These are phyloP conservation scores for Drechmeria coniospora DNA, from an alignment of 2,329 filamentous ascomycete species.

Conservation along the genomic window DNA sequence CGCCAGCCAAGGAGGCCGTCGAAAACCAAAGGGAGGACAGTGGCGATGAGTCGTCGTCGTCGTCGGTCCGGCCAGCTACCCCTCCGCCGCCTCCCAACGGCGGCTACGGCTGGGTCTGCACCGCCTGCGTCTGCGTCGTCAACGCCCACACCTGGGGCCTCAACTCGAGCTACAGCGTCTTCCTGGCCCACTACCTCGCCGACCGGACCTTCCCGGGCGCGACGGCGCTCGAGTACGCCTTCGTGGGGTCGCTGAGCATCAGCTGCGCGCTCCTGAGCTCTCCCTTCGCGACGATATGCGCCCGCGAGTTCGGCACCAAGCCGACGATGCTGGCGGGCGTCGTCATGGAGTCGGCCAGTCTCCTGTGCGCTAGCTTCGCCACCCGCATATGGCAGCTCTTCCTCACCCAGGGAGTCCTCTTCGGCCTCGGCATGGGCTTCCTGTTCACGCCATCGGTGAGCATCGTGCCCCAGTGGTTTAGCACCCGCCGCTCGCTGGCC, in stretches of 20 bases:
- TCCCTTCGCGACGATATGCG: conserved; percentile 48
- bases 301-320: conserved; percentile 46
- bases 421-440: conserved; percentile 67
- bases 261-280: conserved; percentile 46
- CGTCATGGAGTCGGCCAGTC: conserved; percentile 44
- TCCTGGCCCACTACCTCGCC: conserved; percentile 40
- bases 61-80: too few species aligned
- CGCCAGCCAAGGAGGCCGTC: background rate
- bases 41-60: too few species aligned
- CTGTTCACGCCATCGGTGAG: conserved; percentile 54
- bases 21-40: background rate
- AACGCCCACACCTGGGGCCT: conserved; percentile 64
- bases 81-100: conserved; percentile 35
- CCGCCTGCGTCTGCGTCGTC: conserved; percentile 27
- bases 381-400: conserved; percentile 59
- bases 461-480: conserved; percentile 63
- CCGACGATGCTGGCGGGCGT: conserved; percentile 49
- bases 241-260: conserved; percentile 41
- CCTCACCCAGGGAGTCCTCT: conserved; percentile 57
- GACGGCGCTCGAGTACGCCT: conserved; percentile 53
- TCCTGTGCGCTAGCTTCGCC: conserved; percentile 58
- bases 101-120: conserved; percentile 38
- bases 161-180: conserved; percentile 37
- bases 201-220: conserved; percentile 47
- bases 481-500: conserved; percentile 49